Evolutionary conservation across 176 grass and related monocot species (phyloP).

Genomic region (Cymbopogon citratus): DNA sequence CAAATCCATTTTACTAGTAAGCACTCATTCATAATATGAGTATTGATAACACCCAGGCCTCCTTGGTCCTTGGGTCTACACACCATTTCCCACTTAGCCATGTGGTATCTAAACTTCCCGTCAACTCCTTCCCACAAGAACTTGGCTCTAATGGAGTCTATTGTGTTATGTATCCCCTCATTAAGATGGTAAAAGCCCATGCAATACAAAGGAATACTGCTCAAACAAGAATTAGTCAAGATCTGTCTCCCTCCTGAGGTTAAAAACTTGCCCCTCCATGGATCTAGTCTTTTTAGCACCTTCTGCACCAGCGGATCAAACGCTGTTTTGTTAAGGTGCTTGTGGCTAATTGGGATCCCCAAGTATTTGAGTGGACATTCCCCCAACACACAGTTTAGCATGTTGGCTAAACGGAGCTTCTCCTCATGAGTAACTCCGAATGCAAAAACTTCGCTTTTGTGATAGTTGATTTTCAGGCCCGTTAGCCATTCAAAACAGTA

Average conservation of each 20-base stretch:
- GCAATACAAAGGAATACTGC: rapidly evolving
- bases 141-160: rapidly evolving
- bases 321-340: no score
- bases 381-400: no score
- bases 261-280: background rate
- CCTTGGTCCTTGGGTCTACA: background rate
- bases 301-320: background rate
- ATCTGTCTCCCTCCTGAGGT: background rate
- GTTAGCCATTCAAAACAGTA: no score
- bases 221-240: background rate
- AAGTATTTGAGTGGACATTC: no score
- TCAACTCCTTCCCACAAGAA: background rate
- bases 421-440: no score
- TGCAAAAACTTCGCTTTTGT: no score
- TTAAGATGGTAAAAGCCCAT: background rate
- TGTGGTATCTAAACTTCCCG: background rate
- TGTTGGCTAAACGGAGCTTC: no score
- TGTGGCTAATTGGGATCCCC: no score
- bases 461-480: no score
- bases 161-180: rapidly evolving
- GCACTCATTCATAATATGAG: background rate
- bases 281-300: background rate
- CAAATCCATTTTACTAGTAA: rapidly evolving
- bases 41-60: rapidly evolving
- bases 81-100: background rate